Conservation (phyloP, 2,329 filamentous ascomycete genomes). For the Conoideocrella luteorostrata region DNA sequence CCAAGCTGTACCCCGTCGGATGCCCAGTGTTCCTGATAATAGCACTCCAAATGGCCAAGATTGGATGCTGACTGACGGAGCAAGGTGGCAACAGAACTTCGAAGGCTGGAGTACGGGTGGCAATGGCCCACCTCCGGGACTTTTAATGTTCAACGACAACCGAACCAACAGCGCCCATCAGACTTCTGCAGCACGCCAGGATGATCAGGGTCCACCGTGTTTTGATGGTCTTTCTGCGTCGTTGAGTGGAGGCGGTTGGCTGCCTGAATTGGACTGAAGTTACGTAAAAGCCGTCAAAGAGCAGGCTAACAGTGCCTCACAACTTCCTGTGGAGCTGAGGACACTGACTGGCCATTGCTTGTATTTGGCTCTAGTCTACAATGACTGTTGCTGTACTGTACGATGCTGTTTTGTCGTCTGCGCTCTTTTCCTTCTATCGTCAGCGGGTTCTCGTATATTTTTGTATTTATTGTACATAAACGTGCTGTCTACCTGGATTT, state of each 20-base stretch:
- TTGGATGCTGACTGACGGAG: slow-evolving; percentile 52
- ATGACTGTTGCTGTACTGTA: too few species aligned
- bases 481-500: too few species aligned
- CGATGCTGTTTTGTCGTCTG: too few species aligned
- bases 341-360: too few species aligned
- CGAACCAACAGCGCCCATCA: slow-evolving; percentile 11
- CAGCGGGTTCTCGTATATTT: too few species aligned
- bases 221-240: slow-evolving; percentile 28
- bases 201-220: slow-evolving; percentile 17
- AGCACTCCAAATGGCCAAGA: slow-evolving; percentile 41
- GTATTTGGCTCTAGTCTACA: too few species aligned
- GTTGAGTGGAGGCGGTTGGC: slow-evolving; percentile 26
- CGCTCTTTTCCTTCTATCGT: too few species aligned
- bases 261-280: slow-evolving; percentile 29
- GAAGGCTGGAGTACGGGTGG: slow-evolving; percentile 42
- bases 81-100: slow-evolving; percentile 53
- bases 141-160: slow-evolving; percentile 24
- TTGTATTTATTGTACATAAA: too few species aligned
- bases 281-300: not conserved
- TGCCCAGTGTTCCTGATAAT: slow-evolving; percentile 11
- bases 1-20: slow-evolving; percentile 11
- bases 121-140: slow-evolving; percentile 16
- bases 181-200: slow-evolving; percentile 4
- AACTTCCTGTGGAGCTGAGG: too few species aligned
- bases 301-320: too few species aligned